Evolutionary conservation across 129 eudicot species (phyloP).

Genomic region (Chrysanthemum lavandulifolium): DNA sequence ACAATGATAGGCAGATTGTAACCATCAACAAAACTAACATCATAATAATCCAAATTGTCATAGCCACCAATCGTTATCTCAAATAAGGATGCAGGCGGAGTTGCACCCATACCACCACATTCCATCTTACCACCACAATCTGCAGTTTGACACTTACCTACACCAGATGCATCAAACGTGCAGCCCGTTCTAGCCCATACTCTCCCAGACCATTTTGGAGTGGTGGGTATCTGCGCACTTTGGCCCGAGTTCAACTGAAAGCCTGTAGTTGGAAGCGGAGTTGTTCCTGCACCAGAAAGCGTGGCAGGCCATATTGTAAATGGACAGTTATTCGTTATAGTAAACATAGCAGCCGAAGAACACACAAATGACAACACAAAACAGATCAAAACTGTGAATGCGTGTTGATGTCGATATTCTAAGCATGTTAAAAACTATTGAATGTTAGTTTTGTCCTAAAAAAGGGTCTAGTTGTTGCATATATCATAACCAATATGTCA

Average conservation of each 20-base stretch:
- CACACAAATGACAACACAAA: constrained; percentile 11
- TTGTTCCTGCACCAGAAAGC: constrained; percentile 75
- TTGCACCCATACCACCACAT: constrained; percentile 76
- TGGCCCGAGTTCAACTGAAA: constrained; percentile 68
- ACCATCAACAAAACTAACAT: constrained; percentile 88
- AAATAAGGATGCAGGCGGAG: constrained; percentile 89
- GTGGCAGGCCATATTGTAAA: constrained; percentile 95
- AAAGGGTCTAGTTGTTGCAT: not conserved
- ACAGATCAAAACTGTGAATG: constrained; percentile 10
- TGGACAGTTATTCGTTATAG: constrained; percentile 73
- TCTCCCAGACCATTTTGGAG: constrained; percentile 85
- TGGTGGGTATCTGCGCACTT: constrained; percentile 47
- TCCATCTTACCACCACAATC: constrained; percentile 88
- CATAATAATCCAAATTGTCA: constrained; percentile 67
- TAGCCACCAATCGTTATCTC: constrained; percentile 82
- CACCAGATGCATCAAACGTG: constrained; percentile 65
- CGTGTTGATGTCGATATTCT: constrained; percentile 13
- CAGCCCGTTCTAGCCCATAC: constrained; percentile 97
- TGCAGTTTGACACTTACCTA: constrained; percentile 79
- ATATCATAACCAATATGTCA: not conserved
- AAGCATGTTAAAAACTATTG: constrained; percentile 27
- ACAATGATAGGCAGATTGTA: constrained; percentile 82
- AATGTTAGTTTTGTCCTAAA: not conserved
- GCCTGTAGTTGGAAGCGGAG: constrained; percentile 74
- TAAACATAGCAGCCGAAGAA: constrained; percentile 53